These are phyloP conservation scores for Picea glauca DNA, from an alignment of 75 land plant species.

Conservation along the genomic window DNA sequence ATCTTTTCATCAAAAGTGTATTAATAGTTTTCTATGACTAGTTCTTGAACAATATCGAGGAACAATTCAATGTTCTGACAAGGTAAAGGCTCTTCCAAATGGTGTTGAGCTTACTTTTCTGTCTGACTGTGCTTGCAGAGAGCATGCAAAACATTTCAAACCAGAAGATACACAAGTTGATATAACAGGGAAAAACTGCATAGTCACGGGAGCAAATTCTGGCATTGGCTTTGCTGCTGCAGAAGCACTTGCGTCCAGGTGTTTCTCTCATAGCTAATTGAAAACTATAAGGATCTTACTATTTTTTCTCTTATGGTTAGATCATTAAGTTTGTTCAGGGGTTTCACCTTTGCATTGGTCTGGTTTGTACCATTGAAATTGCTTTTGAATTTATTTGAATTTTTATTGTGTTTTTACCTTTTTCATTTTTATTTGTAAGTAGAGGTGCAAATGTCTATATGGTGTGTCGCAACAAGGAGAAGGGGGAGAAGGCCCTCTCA, in stretches of 20 bases:
- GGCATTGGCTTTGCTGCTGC: conserved; percentile 96
- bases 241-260: conserved; percentile 90
- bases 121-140: conserved; percentile 28
- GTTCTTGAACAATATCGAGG: not conserved
- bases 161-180: conserved; percentile 61
- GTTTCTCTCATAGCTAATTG: not conserved
- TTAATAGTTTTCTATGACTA: not conserved
- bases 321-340: conserved; percentile 43
- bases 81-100: not conserved
- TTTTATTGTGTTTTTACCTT: not conserved
- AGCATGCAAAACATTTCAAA: conserved; percentile 74
- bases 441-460: conserved; percentile 92
- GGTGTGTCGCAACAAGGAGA: conserved; percentile 90
- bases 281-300: not conserved
- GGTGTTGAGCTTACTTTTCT: not conserved
- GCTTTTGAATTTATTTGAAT: not conserved
- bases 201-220: conserved; percentile 98
- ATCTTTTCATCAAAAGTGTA: not conserved
- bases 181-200: conserved; percentile 82
- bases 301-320: conserved; percentile 1
- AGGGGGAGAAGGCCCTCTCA: conserved; percentile 83
- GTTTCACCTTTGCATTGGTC: not conserved
- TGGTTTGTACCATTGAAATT: not conserved
- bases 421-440: conserved; percentile 11
- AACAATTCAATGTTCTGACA: not conserved